Evolutionary conservation across 2,329 filamentous ascomycete genomes (phyloP).

Genomic region (Chaetomium globosum): DNA sequence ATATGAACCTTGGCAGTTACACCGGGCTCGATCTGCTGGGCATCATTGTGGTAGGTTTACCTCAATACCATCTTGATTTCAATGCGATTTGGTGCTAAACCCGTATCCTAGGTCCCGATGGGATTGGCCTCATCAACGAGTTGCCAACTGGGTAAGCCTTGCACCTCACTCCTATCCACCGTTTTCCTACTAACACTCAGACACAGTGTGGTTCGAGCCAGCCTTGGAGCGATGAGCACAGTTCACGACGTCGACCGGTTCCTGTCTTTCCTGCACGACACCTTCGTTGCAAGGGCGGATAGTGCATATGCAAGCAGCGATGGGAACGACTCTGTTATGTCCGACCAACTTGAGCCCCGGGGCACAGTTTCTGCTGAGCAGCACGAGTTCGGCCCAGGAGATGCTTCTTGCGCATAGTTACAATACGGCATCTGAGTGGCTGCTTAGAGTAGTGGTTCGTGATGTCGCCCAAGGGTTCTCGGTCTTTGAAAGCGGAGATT

Average conservation of each 20-base stretch:
- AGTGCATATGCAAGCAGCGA: conserved; percentile 14
- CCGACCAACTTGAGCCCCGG: conserved; percentile 1
- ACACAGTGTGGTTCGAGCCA: conserved; percentile 59
- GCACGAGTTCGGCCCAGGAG: background rate
- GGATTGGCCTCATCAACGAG: conserved; percentile 56
- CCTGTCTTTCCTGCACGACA: conserved; percentile 49
- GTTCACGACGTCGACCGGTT: conserved; percentile 56
- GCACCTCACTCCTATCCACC: conserved; percentile 8
- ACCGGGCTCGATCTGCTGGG: conserved; percentile 57
- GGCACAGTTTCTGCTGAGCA: background rate
- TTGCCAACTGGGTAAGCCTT: conserved; percentile 54
- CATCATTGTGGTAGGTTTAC: conserved; percentile 54
- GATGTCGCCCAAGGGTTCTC: background rate
- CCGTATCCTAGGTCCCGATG: conserved; percentile 45
- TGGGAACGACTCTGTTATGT: conserved; percentile 1
- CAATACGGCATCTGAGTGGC: no score
- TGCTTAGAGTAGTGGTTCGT: background rate
- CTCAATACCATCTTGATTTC: background rate
- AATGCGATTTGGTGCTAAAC: background rate
- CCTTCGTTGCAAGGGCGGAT: conserved; percentile 41
- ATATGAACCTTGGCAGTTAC: conserved; percentile 58
- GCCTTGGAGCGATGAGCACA: conserved; percentile 65
- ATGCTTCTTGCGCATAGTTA: background rate
- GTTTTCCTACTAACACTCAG: background rate
- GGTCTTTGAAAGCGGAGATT: background rate